Percentiles rank a stretch among this genome's conserved stretches.
Conservation (phyloP, 2,329 filamentous ascomycete species). For the Colletotrichum phormii region DNA sequence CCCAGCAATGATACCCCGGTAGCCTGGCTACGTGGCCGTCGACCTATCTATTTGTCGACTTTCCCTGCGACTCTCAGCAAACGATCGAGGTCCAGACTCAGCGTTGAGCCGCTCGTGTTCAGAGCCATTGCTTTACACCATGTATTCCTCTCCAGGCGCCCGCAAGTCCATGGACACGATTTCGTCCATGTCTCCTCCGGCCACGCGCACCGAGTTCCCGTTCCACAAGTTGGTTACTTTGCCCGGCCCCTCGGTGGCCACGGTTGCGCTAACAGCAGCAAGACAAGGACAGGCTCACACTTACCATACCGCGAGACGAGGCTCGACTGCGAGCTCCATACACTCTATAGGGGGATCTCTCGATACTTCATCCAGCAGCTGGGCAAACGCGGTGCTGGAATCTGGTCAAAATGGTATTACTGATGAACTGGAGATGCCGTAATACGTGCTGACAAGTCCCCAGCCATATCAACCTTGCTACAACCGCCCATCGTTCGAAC, state of each 20-base stretch:
- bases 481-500: constrained; percentile 91
- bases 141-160: constrained; percentile 69
- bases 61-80: constrained; percentile 36
- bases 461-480: constrained; percentile 92
- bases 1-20: constrained; percentile 63
- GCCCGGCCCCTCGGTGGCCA: neutral
- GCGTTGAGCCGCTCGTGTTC: constrained; percentile 7
- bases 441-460: constrained; percentile 11
- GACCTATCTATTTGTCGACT: constrained; percentile 50
- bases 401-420: constrained; percentile 82
- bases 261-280: constrained; percentile 21
- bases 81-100: constrained; percentile 20
- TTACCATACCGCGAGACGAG: constrained; percentile 70
- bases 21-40: constrained; percentile 51
- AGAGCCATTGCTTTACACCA: constrained; percentile 50
- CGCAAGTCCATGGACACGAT: constrained; percentile 76
- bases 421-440: neutral
- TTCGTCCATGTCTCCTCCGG: constrained; percentile 63
- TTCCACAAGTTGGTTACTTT: constrained; percentile 65
- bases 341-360: constrained; percentile 87
- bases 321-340: constrained; percentile 88
- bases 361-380: constrained; percentile 72
- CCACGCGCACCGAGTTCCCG: constrained; percentile 65
- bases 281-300: constrained; percentile 59
- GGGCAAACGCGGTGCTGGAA: constrained; percentile 71